Conservation (phyloP, 306 rosid genomes). For the Hippophae gyantsensis region DNA sequence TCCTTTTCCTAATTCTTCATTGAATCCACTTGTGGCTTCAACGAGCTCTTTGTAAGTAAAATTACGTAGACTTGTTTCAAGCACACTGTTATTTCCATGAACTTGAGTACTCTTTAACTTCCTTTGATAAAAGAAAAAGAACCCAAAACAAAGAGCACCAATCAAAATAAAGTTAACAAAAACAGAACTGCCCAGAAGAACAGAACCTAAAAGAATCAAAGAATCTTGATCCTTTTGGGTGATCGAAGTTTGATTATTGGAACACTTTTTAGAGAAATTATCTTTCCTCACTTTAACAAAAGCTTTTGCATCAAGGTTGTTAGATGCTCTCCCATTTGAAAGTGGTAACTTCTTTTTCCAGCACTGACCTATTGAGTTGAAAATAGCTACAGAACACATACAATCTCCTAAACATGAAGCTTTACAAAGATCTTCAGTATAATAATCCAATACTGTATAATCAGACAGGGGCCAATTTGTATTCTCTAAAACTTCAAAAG, state of each 20-base stretch:
- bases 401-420: too few species aligned
- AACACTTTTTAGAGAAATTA: not conserved
- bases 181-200: not conserved
- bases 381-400: too few species aligned
- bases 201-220: not conserved
- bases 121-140: not conserved
- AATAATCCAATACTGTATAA: slow-evolving; percentile 7
- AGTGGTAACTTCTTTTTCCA: not conserved
- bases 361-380: not conserved
- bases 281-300: too few species aligned
- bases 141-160: not conserved
- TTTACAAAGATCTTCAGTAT: slow-evolving; percentile 23
- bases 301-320: not conserved
- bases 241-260: not conserved
- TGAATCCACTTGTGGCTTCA: not conserved
- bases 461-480: slow-evolving; percentile 28
- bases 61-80: not conserved
- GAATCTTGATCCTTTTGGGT: not conserved
- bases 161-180: not conserved
- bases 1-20: slow-evolving; percentile 31
- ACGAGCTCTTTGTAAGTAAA: not conserved
- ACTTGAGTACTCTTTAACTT: not conserved
- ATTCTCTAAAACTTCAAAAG: slow-evolving; percentile 10
- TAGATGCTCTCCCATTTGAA: not conserved
- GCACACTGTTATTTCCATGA: not conserved